Evolutionary conservation across 2,329 filamentous ascomycete genomes (phyloP).

Genomic region (Parasarocladium wereldwijsianum): DNA sequence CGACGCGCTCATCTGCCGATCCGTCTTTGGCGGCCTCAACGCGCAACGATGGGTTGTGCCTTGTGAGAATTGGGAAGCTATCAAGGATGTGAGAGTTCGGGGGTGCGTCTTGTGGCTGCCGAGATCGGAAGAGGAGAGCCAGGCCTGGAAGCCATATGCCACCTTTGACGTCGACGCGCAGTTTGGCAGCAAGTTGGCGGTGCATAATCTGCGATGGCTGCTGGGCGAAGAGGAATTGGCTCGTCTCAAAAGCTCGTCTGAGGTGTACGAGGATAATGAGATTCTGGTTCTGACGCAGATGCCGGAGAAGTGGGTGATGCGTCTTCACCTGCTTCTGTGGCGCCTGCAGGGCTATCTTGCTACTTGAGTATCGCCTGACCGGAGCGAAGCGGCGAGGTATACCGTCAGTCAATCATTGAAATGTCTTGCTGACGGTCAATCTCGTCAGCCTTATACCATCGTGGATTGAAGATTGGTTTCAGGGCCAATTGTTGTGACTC

Average conservation of each 20-base stretch:
- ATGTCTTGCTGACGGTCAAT: no score
- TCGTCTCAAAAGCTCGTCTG: slow-evolving; percentile 18
- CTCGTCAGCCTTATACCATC: no score
- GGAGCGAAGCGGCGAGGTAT: no score
- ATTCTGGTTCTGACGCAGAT: slow-evolving; percentile 26
- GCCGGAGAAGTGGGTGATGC: slow-evolving; percentile 22
- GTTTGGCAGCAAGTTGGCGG: slow-evolving; percentile 24
- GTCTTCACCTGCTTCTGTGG: slow-evolving; percentile 39
- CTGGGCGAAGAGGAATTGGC: slow-evolving; percentile 31
- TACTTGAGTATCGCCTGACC: neutral
- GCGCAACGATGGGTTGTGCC: slow-evolving; percentile 22
- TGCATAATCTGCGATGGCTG: slow-evolving; percentile 37
- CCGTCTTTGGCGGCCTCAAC: slow-evolving; percentile 7
- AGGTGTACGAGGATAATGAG: slow-evolving; percentile 19
- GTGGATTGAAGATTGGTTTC: no score
- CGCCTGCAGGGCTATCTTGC: slow-evolving; percentile 40
- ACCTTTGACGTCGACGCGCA: slow-evolving; percentile 25
- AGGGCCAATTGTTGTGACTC: no score
- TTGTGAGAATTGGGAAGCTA: slow-evolving; percentile 28
- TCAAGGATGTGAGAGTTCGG: slow-evolving; percentile 21
- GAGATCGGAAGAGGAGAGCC: slow-evolving; percentile 5
- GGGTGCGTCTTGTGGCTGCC: slow-evolving; percentile 31
- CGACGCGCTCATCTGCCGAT: slow-evolving; percentile 28
- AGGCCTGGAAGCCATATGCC: slow-evolving; percentile 18
- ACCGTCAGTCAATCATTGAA: no score